Evolutionary conservation across 129 eudicot genomes (phyloP).

Genomic region (Centella asiatica): DNA sequence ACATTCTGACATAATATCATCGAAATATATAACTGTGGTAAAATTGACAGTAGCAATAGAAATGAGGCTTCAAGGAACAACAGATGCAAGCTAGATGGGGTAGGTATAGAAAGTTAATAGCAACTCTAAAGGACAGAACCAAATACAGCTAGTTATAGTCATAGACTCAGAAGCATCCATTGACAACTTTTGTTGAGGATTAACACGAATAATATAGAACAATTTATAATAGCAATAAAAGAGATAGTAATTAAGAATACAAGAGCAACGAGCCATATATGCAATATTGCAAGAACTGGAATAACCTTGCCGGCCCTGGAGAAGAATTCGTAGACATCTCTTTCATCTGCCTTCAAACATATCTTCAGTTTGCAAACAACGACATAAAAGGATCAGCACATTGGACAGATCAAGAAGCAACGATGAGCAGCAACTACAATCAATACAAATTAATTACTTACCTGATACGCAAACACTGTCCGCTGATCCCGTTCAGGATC

Average conservation of each 20-base stretch:
- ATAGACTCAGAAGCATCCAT: too few species aligned
- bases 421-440: background rate
- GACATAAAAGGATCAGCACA: constrained; percentile 11
- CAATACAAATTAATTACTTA: constrained; percentile 11
- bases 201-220: too few species aligned
- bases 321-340: constrained; percentile 84
- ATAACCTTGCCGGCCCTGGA: constrained; percentile 88
- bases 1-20: too few species aligned
- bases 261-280: constrained; percentile 14
- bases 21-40: too few species aligned
- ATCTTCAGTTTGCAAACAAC: constrained; percentile 31
- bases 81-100: too few species aligned
- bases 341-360: constrained; percentile 75
- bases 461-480: constrained; percentile 95
- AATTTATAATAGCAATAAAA: too few species aligned
- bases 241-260: background rate
- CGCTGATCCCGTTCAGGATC: constrained; percentile 95
- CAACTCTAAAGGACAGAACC: too few species aligned
- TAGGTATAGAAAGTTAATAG: too few species aligned
- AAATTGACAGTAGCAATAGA: too few species aligned
- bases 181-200: background rate
- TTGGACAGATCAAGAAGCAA: background rate
- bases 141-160: too few species aligned
- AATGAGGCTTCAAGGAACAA: too few species aligned
- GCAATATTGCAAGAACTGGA: constrained; percentile 6